Percentiles rank a stretch among this genome's conserved stretches.
phyloP scores from a whole-genome alignment of 2,329 filamentous ascomycete genomes.

The Cladophialophora exuberans region DNA sequence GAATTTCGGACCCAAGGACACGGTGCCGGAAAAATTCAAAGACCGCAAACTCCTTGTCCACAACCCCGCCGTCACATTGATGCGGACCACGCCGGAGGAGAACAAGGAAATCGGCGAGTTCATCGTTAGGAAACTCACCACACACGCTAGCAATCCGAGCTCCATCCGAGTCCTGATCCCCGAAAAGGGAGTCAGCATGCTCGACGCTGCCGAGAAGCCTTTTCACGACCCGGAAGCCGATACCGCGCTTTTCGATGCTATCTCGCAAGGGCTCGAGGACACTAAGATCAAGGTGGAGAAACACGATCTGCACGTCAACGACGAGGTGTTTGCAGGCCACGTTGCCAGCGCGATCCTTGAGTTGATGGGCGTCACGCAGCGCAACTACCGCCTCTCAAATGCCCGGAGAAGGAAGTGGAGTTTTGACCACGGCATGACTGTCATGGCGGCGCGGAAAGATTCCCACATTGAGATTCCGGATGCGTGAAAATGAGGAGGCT shows the following conservation, averaged over 20 bases:
- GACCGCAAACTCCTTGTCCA: slow-evolving; percentile 63
- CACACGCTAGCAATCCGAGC: slow-evolving; percentile 42
- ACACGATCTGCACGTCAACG: slow-evolving; percentile 58
- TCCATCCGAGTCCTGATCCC: slow-evolving; percentile 63
- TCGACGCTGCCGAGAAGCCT: slow-evolving; percentile 57
- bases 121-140: slow-evolving; percentile 58
- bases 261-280: slow-evolving; percentile 54
- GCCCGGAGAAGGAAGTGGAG: slow-evolving; percentile 31
- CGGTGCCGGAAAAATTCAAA: slow-evolving; percentile 59
- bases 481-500: slow-evolving; percentile 17
- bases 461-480: slow-evolving; percentile 31
- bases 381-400: slow-evolving; percentile 31
- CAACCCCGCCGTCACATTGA: slow-evolving; percentile 67
- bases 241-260: slow-evolving; percentile 48
- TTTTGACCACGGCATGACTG: slow-evolving; percentile 31
- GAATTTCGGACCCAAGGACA: slow-evolving; percentile 63
- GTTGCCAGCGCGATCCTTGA: slow-evolving; percentile 30
- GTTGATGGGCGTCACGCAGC: slow-evolving; percentile 32
- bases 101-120: slow-evolving; percentile 58
- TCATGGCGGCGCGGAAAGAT: slow-evolving; percentile 26
- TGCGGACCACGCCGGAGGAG: slow-evolving; percentile 65
- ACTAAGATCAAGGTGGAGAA: slow-evolving; percentile 56
- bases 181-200: slow-evolving; percentile 62
- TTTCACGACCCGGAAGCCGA: slow-evolving; percentile 59
- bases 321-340: slow-evolving; percentile 52